Percentiles rank a stretch among this genome's conserved stretches.
Conservation (phyloP, 2,329 filamentous ascomycete genomes). For the Didymella arachidicola region DNA sequence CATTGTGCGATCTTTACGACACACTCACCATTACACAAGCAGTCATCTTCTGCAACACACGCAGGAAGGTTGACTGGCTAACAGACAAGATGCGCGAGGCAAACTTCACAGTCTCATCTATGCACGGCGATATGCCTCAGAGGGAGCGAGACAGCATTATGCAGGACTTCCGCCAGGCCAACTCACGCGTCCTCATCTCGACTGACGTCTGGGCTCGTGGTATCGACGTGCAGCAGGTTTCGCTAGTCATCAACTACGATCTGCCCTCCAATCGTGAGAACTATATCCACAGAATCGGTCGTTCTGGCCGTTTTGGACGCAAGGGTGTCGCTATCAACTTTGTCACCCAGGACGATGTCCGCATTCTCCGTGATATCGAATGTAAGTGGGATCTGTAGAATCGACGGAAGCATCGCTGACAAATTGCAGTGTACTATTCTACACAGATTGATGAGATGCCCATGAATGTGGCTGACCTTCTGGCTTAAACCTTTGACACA, state of each 20-base stretch:
- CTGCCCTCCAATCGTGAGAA: conserved; percentile 98
- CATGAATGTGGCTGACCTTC: conserved; percentile 73
- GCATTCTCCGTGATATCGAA: conserved; percentile 97
- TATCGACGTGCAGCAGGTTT: conserved; percentile 99
- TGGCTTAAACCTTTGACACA: conserved; percentile 30
- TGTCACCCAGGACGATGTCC: conserved; percentile 96
- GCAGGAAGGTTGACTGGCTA: conserved; percentile 98
- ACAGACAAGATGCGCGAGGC: conserved; percentile 99
- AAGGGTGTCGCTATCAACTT: conserved; percentile 99
- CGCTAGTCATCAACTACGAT: conserved; percentile 98
- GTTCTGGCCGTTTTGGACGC: conserved; percentile 92
- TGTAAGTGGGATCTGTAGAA: conserved; percentile 59
- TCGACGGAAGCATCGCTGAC: conserved; percentile 43
- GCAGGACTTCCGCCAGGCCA: conserved; percentile 97
- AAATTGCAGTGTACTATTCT: conserved; percentile 79
- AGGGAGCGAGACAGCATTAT: conserved; percentile 98
- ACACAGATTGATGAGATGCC: conserved; percentile 99
- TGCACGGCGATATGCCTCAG: conserved; percentile 99
- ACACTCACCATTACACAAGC: conserved; percentile 98
- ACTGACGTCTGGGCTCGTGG: conserved; percentile 98
- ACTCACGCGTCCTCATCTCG: conserved; percentile 93
- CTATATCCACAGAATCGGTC: conserved; percentile 98
- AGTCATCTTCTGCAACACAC: conserved; percentile 99
- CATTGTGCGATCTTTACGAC: conserved; percentile 97
- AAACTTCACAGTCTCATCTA: conserved; percentile 97